These are phyloP conservation scores for Russula lepida DNA, from an alignment of 768 basidiomycete genomes.

Conservation along the genomic window DNA sequence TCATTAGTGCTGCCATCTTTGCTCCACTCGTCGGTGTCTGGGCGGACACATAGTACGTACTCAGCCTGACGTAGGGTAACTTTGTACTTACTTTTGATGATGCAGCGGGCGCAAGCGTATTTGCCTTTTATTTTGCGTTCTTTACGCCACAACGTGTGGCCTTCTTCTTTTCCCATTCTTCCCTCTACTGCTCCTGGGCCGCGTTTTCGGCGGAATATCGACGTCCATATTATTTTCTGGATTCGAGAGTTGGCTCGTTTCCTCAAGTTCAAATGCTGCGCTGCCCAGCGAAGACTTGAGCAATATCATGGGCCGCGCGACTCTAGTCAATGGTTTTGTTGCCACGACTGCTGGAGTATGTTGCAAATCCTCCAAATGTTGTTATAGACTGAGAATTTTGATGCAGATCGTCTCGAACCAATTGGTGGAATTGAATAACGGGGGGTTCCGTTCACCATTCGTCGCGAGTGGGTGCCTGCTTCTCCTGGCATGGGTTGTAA, in stretches of 20 bases:
- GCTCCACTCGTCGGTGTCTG: conserved; percentile 68
- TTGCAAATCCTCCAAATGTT: conserved; percentile 16
- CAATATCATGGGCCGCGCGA: conserved; percentile 63
- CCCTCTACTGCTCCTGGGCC: conserved; percentile 53
- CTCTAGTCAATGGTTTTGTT: conserved; percentile 64
- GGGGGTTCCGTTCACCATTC: conserved; percentile 55
- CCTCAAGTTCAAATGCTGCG: conserved; percentile 43
- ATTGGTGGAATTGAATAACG: conserved; percentile 41
- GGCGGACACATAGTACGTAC: conserved; percentile 66
- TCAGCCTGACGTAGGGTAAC: neutral
- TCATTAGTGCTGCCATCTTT: conserved; percentile 57
- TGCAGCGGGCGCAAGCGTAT: conserved; percentile 56
- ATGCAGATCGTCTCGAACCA: conserved; percentile 34
- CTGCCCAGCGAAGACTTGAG: conserved; percentile 54
- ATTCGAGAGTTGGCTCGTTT: conserved; percentile 73
- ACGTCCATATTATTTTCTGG: conserved; percentile 70
- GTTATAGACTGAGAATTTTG: neutral
- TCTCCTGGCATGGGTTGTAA: conserved; percentile 45
- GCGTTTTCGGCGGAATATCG: conserved; percentile 60
- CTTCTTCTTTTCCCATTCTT: conserved; percentile 50
- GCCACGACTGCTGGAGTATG: conserved; percentile 59
- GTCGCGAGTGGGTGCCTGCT: conserved; percentile 53
- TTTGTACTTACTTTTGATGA: neutral
- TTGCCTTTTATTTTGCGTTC: conserved; percentile 64
- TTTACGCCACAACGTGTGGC: conserved; percentile 51